Conservation (phyloP, 2,329 filamentous ascomycete genomes). For the Calonectria crousiana region DNA sequence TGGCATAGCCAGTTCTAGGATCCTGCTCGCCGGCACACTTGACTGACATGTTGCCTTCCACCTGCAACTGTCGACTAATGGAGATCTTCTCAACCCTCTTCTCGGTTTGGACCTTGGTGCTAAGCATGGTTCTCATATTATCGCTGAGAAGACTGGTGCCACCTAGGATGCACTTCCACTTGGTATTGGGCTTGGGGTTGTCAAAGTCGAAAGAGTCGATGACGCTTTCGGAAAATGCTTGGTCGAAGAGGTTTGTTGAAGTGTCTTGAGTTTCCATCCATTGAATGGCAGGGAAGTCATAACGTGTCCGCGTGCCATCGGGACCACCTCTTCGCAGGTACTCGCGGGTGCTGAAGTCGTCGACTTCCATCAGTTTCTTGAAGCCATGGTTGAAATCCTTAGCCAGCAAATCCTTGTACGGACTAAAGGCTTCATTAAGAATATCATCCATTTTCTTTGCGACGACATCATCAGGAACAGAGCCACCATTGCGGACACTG, state of each 20-base stretch:
- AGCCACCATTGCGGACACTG: background rate
- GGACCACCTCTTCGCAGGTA: background rate
- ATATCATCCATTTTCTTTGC: background rate
- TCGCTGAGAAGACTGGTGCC: background rate
- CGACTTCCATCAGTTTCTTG: slow-evolving; percentile 12
- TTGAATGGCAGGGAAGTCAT: slow-evolving; percentile 7
- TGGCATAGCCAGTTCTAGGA: slow-evolving; percentile 19
- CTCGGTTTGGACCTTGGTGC: background rate
- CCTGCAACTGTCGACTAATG: background rate
- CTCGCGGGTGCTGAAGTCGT: slow-evolving; percentile 23
- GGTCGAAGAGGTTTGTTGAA: background rate
- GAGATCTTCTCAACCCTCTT: background rate
- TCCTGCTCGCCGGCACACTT: background rate
- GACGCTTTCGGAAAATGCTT: slow-evolving; percentile 4
- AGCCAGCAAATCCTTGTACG: background rate
- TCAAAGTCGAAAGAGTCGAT: slow-evolving; percentile 6
- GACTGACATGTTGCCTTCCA: background rate
- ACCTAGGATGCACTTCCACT: slow-evolving; percentile 10
- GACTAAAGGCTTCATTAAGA: background rate
- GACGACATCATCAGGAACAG: background rate
- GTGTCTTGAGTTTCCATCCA: slow-evolving; percentile 10
- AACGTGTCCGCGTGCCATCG: background rate
- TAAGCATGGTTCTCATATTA: background rate
- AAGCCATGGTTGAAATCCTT: background rate
- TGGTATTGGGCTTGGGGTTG: background rate